These are phyloP conservation scores for Zygnema circumcarinatum DNA, from an alignment of 139 green algal genomes.

Conservation along the genomic window DNA sequence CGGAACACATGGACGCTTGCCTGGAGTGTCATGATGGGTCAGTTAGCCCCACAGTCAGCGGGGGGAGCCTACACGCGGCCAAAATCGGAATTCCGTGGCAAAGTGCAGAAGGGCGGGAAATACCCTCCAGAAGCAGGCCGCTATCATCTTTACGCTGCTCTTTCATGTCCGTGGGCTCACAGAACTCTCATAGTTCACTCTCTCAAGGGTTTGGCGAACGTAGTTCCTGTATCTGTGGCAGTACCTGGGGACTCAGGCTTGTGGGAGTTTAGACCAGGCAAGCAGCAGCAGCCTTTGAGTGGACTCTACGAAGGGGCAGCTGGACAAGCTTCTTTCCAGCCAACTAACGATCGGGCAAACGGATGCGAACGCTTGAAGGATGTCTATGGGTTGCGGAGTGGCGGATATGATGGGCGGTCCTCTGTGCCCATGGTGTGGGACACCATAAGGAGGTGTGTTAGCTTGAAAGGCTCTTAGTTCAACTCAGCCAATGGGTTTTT, in stretches of 20 bases:
- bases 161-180: slow-evolving; percentile 97
- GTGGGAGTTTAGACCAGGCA: slow-evolving; percentile 43
- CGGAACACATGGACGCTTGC: slow-evolving; percentile 11
- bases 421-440: slow-evolving; percentile 62
- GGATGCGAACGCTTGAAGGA: slow-evolving; percentile 24
- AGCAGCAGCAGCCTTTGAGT: not conserved
- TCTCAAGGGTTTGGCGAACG: slow-evolving; percentile 52
- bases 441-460: slow-evolving; percentile 25
- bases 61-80: slow-evolving; percentile 79
- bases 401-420: slow-evolving; percentile 38
- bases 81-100: slow-evolving; percentile 72
- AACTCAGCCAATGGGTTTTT: not conserved
- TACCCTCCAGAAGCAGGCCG: slow-evolving; percentile 66
- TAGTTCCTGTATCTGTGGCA: slow-evolving; percentile 48
- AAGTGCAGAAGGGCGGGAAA: slow-evolving; percentile 59
- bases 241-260: slow-evolving; percentile 31
- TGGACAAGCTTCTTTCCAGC: not conserved
- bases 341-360: slow-evolving; percentile 23
- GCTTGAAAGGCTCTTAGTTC: not conserved
- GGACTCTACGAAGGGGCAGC: not conserved
- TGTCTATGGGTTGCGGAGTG: slow-evolving; percentile 40
- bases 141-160: slow-evolving; percentile 90
- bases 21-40: slow-evolving; percentile 69
- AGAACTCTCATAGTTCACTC: slow-evolving; percentile 68
- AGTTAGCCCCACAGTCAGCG: slow-evolving; percentile 85